A percentile compares a stretch with the other conserved stretches of the same genome.
These are phyloP conservation scores for Ulmus americana DNA, from an alignment of 331 rosid genomes.

Conservation along the genomic window DNA sequence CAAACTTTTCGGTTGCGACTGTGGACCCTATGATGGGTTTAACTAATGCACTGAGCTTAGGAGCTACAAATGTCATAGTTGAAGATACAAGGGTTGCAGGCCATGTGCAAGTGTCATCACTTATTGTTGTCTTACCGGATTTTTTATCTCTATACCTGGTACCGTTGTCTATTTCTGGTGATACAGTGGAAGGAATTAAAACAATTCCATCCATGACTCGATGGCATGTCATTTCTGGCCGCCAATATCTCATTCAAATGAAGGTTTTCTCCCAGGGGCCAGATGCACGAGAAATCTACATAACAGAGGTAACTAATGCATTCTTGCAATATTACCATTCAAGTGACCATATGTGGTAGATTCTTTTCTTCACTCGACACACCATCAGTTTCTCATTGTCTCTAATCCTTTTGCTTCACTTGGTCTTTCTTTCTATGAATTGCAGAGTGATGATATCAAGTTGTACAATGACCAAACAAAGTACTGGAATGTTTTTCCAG, in stretches of 20 bases:
- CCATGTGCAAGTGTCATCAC: slow-evolving; percentile 75
- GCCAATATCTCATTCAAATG: slow-evolving; percentile 71
- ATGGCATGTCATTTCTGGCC: slow-evolving; percentile 75
- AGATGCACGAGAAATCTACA: slow-evolving; percentile 67
- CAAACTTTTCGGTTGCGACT: slow-evolving; percentile 73
- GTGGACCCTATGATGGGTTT: slow-evolving; percentile 61
- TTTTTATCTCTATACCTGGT: slow-evolving; percentile 45
- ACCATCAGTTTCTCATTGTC: slow-evolving; percentile 19
- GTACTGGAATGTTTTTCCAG: slow-evolving; percentile 46
- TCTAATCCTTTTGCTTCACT: slow-evolving; percentile 22
- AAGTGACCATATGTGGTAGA: too few relatives aligned
- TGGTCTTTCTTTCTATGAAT: slow-evolving; percentile 24
- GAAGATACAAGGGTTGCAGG: slow-evolving; percentile 89
- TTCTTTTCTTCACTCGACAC: background rate
- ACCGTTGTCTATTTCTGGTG: slow-evolving; percentile 52
- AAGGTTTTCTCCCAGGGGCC: slow-evolving; percentile 68
- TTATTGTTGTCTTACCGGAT: slow-evolving; percentile 76
- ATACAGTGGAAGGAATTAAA: slow-evolving; percentile 45
- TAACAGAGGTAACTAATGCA: slow-evolving; percentile 59
- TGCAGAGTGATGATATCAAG: slow-evolving; percentile 75
- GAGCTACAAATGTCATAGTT: slow-evolving; percentile 59
- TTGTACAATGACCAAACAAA: slow-evolving; percentile 50
- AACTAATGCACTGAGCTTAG: slow-evolving; percentile 58
- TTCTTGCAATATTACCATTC: too few relatives aligned
- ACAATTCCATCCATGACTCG: slow-evolving; percentile 39